A percentile compares a stretch with the other conserved stretches of the same genome.
These are phyloP conservation scores for Tanacetum coccineum DNA, from an alignment of 129 eudicot species.

Conservation along the genomic window DNA sequence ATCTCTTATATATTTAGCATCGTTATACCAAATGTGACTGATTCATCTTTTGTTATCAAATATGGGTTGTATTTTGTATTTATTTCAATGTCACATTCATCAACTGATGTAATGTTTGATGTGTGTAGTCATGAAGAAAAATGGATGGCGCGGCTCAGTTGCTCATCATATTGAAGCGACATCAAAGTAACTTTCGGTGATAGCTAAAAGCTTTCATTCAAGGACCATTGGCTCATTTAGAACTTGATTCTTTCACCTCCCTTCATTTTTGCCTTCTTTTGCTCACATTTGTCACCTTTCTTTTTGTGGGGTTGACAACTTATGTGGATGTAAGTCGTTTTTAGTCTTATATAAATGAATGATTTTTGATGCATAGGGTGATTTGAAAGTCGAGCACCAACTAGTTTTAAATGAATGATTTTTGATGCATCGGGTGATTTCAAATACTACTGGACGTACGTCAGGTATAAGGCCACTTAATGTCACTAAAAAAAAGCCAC, in stretches of 20 bases:
- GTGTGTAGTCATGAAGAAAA: neutral
- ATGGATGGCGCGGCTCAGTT: slow-evolving; percentile 5
- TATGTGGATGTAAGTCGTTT: slow-evolving; percentile 18
- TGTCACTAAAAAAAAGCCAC: too few species aligned
- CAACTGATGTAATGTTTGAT: slow-evolving; percentile 3
- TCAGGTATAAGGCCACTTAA: too few species aligned
- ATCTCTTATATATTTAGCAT: too few species aligned
- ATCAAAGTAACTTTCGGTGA: slow-evolving; percentile 14
- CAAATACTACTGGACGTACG: too few species aligned
- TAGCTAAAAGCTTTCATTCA: slow-evolving; percentile 1
- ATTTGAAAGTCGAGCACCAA: slow-evolving; percentile 4
- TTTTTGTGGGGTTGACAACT: slow-evolving; percentile 11
- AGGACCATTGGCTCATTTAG: slow-evolving; percentile 16
- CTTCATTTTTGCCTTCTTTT: slow-evolving; percentile 16
- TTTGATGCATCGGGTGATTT: too few species aligned
- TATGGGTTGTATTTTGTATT: neutral
- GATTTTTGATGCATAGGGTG: slow-evolving; percentile 12
- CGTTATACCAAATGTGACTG: neutral
- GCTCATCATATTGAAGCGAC: slow-evolving; percentile 18
- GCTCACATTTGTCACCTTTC: slow-evolving; percentile 21
- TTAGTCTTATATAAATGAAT: neutral
- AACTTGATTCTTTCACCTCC: slow-evolving; percentile 27
- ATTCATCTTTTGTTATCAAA: neutral
- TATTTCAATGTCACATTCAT: neutral
- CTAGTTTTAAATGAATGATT: too few species aligned